Percentiles rank a stretch among this genome's conserved stretches.
Conservation (phyloP, 208 protist genomes). For the Wallacemonas sp. region DNA sequence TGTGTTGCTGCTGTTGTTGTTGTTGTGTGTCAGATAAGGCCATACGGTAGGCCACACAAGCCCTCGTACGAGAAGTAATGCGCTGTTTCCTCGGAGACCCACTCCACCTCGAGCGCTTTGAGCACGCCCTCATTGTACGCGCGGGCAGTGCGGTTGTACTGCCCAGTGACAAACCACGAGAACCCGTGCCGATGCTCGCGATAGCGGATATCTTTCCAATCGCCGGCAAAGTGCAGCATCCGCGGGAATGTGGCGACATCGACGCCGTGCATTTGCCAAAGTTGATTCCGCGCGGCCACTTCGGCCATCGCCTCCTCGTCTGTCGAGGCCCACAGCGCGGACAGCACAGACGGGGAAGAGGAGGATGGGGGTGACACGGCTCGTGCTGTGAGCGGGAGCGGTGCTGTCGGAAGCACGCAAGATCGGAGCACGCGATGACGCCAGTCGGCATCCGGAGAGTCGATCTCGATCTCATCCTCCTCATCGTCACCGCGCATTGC, state of each 20-base stretch:
- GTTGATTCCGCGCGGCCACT: slow-evolving; percentile 6
- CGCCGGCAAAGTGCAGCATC: slow-evolving; percentile 33
- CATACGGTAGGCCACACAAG: slow-evolving; percentile 5
- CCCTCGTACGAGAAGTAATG: slow-evolving; percentile 11
- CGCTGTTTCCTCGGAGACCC: slow-evolving; percentile 11
- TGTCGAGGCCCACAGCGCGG: slow-evolving; percentile 13
- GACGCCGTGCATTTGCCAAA: slow-evolving; percentile 7
- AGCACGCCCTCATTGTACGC: slow-evolving; percentile 11
- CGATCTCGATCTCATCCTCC: too few species aligned
- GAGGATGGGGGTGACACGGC: slow-evolving; percentile 13
- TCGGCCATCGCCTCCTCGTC: slow-evolving; percentile 24
- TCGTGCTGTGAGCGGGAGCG: too few species aligned
- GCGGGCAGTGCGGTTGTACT: slow-evolving; percentile 25
- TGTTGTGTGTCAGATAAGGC: not conserved
- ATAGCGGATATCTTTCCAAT: slow-evolving; percentile 26
- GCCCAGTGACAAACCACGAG: slow-evolving; percentile 32
- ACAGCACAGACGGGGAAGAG: slow-evolving; percentile 16
- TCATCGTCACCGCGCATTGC: not conserved
- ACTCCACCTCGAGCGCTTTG: slow-evolving; percentile 19
- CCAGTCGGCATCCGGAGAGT: too few species aligned
- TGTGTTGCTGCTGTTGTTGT: slow-evolving; percentile 1
- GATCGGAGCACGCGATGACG: too few species aligned
- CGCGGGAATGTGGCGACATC: slow-evolving; percentile 20
- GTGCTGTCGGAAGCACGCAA: too few species aligned
- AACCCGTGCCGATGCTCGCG: slow-evolving; percentile 22